phyloP scores from a whole-genome alignment of 2,329 filamentous ascomycete species.

The Pseudocercospora cruenta region DNA sequence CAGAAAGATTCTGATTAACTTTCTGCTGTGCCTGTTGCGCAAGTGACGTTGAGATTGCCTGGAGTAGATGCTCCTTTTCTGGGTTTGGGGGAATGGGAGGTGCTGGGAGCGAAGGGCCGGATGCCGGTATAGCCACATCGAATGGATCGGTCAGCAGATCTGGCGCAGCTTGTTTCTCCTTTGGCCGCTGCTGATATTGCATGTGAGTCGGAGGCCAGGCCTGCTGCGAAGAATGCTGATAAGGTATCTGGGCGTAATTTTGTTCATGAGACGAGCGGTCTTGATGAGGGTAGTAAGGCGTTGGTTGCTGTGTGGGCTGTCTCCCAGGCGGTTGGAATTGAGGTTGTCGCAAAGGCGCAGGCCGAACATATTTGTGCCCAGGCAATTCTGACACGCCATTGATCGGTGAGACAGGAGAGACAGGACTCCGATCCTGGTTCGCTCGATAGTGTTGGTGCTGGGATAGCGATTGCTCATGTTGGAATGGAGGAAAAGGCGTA shows the following conservation, averaged over 20 bases:
- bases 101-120: slow-evolving; percentile 61
- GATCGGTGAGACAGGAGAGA: slow-evolving; percentile 38
- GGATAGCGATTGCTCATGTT: slow-evolving; percentile 38
- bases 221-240: slow-evolving; percentile 18
- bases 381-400: slow-evolving; percentile 29
- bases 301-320: slow-evolving; percentile 13
- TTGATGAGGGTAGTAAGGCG: slow-evolving; percentile 23
- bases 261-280: slow-evolving; percentile 13
- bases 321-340: slow-evolving; percentile 20
- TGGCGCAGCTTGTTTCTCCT: slow-evolving; percentile 43
- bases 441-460: slow-evolving; percentile 27
- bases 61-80: slow-evolving; percentile 85
- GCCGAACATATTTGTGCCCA: slow-evolving; percentile 25
- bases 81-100: slow-evolving; percentile 94
- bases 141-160: slow-evolving; percentile 68
- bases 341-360: slow-evolving; percentile 37
- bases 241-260: slow-evolving; percentile 8
- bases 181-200: slow-evolving; percentile 24
- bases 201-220: slow-evolving; percentile 10
- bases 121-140: slow-evolving; percentile 58
- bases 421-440: slow-evolving; percentile 33
- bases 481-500: slow-evolving; percentile 35
- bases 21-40: slow-evolving; percentile 69
- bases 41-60: slow-evolving; percentile 73
- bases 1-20: slow-evolving; percentile 72